phyloP scores from a whole-genome alignment of 2,329 filamentous ascomycete species.

The Cucurbitaria berberidis region DNA sequence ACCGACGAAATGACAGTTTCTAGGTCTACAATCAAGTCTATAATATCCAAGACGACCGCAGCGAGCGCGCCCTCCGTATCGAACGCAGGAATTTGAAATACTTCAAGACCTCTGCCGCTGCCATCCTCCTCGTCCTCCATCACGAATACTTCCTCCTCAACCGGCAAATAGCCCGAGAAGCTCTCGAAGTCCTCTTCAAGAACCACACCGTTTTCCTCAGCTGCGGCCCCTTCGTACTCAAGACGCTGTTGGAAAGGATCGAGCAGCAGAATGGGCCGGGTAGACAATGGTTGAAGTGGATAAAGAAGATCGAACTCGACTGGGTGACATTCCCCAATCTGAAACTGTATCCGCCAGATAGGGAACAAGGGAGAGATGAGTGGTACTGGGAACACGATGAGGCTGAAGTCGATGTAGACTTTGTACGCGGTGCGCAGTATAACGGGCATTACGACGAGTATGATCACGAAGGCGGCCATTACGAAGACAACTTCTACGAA shows the following conservation, averaged over 20 bases:
- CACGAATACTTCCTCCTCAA: constrained; percentile 44
- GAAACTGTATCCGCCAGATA: constrained; percentile 38
- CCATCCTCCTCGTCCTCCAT: constrained; percentile 42
- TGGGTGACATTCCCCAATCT: constrained; percentile 47
- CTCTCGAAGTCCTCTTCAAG: constrained; percentile 44
- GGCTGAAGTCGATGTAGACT: constrained; percentile 37
- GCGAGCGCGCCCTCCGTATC: constrained; percentile 37
- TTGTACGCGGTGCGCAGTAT: constrained; percentile 33
- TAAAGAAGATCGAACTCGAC: constrained; percentile 42
- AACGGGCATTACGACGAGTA: constrained; percentile 41
- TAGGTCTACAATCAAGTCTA: constrained; percentile 44
- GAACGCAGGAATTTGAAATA: constrained; percentile 44
- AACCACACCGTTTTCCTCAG: constrained; percentile 42
- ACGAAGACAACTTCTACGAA: constrained; percentile 46
- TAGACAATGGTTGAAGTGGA: constrained; percentile 38
- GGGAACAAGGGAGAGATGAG: constrained; percentile 26
- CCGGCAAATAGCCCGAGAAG: constrained; percentile 43
- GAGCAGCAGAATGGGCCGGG: constrained; percentile 31
- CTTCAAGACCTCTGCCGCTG: constrained; percentile 39
- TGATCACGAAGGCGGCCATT: constrained; percentile 42
- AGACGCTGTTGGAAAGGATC: constrained; percentile 34
- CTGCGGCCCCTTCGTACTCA: constrained; percentile 46
- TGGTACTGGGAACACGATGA: constrained; percentile 36
- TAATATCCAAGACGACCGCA: constrained; percentile 30
- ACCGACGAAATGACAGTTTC: not conserved